Conservation (phyloP, 352 stramenopile species). For the Globisporangium barbulae region DNA sequence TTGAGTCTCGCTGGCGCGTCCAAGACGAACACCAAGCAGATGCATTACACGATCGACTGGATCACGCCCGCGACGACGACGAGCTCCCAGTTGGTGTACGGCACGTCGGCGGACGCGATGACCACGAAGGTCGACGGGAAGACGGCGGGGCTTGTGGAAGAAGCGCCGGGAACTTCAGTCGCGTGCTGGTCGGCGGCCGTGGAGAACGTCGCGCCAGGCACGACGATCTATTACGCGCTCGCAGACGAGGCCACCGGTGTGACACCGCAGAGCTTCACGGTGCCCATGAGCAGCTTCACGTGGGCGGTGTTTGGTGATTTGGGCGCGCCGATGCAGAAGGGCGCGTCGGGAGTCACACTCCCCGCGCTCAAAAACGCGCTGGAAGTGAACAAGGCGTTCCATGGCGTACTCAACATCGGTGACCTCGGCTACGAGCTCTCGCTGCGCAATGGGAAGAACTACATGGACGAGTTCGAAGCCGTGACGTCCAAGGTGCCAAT, state of each 20-base stretch:
- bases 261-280: slow-evolving; percentile 42
- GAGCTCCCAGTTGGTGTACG: slow-evolving; percentile 39
- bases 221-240: slow-evolving; percentile 63
- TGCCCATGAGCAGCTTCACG: slow-evolving; percentile 39
- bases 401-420: slow-evolving; percentile 68
- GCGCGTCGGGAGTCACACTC: slow-evolving; percentile 55
- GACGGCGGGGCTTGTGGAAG: slow-evolving; percentile 40
- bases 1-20: slow-evolving; percentile 44
- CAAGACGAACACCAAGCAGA: slow-evolving; percentile 18
- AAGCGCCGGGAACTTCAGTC: slow-evolving; percentile 33
- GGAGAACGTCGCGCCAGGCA: slow-evolving; percentile 35
- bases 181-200: slow-evolving; percentile 60
- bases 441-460: slow-evolving; percentile 54
- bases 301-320: slow-evolving; percentile 81
- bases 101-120: slow-evolving; percentile 34
- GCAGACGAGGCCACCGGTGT: slow-evolving; percentile 16
- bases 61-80: slow-evolving; percentile 36
- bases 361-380: slow-evolving; percentile 59
- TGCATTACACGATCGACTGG: slow-evolving; percentile 76
- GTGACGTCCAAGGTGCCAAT: slow-evolving; percentile 63
- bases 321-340: slow-evolving; percentile 45
- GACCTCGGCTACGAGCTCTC: slow-evolving; percentile 73
- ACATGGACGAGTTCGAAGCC: slow-evolving; percentile 66
- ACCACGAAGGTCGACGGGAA: slow-evolving; percentile 33
- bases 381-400: slow-evolving; percentile 29